These are phyloP conservation scores for Alternaria alternata DNA, from an alignment of 2,329 filamentous ascomycete species.

Conservation along the genomic window DNA sequence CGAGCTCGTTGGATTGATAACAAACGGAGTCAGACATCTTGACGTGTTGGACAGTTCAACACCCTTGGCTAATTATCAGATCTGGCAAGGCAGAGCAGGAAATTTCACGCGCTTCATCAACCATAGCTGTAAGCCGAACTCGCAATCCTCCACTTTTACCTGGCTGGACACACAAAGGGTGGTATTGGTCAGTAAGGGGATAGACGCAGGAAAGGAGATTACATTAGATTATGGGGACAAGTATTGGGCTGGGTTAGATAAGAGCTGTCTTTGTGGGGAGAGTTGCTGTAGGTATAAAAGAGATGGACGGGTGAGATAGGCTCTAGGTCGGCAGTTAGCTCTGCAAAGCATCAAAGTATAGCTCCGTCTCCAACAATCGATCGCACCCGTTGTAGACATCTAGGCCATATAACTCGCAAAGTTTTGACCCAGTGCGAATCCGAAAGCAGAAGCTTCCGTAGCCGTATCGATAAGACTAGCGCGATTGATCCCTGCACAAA, in stretches of 20 bases:
- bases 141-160: conserved; percentile 65
- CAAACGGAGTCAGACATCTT: conserved; percentile 59
- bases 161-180: conserved; percentile 65
- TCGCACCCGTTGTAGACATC: not conserved
- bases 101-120: conserved; percentile 69
- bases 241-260: conserved; percentile 65
- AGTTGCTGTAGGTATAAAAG: conserved; percentile 58
- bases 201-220: conserved; percentile 62
- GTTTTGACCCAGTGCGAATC: not conserved
- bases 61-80: conserved; percentile 65
- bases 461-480: conserved; percentile 41
- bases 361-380: not conserved
- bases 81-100: conserved; percentile 64
- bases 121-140: conserved; percentile 66
- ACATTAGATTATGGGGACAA: conserved; percentile 67
- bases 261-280: conserved; percentile 64
- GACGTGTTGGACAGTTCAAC: conserved; percentile 64
- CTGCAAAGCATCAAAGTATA: not conserved
- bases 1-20: conserved; percentile 65
- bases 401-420: not conserved
- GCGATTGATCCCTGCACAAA: conserved; percentile 33
- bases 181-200: conserved; percentile 64
- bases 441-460: not conserved
- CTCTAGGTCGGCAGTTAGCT: not conserved
- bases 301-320: not conserved